Conservation (phyloP, 495 filamentous ascomycete genomes). For the Pyronema omphalodes region DNA sequence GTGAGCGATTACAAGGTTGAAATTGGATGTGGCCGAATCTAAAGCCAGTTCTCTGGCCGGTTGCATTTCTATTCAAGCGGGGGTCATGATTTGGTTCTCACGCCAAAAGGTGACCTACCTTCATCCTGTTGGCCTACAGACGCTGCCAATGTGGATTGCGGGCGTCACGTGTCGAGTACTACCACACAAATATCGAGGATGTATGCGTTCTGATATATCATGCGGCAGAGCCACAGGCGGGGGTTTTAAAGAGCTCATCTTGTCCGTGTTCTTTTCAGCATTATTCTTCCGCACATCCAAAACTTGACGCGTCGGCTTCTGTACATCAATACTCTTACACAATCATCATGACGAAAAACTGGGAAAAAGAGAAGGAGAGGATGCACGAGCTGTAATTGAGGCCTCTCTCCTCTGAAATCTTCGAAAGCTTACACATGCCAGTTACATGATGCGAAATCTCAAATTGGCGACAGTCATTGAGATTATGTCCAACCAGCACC, state of each 20-base stretch:
- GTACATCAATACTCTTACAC: background rate
- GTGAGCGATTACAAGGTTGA: no score
- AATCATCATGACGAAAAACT: slow-evolving; percentile 21
- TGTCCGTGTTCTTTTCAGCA: background rate
- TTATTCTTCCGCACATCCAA: background rate
- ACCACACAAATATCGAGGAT: no score
- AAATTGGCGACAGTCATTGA: slow-evolving; percentile 15
- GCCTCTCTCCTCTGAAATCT: slow-evolving; percentile 1
- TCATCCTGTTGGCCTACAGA: no score
- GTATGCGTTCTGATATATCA: no score
- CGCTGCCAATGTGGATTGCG: no score
- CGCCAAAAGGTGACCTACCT: no score
- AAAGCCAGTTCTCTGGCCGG: no score
- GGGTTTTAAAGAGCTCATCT: background rate
- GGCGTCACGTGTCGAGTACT: no score
- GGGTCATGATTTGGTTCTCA: no score
- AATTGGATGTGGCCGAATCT: no score
- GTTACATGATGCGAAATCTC: slow-evolving; percentile 22
- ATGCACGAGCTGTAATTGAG: slow-evolving; percentile 20
- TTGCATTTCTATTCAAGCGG: no score
- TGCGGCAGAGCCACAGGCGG: background rate
- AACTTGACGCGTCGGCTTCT: background rate
- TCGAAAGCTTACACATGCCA: slow-evolving; percentile 8
- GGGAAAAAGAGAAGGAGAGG: slow-evolving; percentile 21
- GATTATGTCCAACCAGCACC: slow-evolving; percentile 17